Percentiles rank a stretch among this genome's conserved stretches.
These are phyloP conservation scores for Colletotrichum cereale DNA, from an alignment of 2,329 filamentous ascomycete genomes.

Conservation along the genomic window DNA sequence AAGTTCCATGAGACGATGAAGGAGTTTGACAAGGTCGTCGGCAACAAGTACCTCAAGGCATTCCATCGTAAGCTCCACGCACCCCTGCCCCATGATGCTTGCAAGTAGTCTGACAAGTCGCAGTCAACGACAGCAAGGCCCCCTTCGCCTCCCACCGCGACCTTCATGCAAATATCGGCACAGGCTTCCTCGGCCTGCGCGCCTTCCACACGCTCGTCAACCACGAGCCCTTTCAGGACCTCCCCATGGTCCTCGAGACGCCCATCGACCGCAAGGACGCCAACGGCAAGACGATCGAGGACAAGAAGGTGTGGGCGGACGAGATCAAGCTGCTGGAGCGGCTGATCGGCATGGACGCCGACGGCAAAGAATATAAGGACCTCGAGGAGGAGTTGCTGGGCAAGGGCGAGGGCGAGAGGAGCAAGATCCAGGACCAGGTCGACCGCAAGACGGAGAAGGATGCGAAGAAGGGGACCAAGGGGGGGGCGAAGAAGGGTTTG, in stretches of 20 bases:
- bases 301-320: constrained; percentile 87
- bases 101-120: constrained; percentile 19
- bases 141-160: constrained; percentile 86
- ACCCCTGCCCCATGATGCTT: no score
- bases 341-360: constrained; percentile 85
- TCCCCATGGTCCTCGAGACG: constrained; percentile 97
- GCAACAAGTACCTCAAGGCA: constrained; percentile 82
- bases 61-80: constrained; percentile 69
- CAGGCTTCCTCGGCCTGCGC: constrained; percentile 89
- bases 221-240: constrained; percentile 76
- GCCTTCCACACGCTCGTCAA: constrained; percentile 96
- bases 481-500: constrained; percentile 44
- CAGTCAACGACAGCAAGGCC: constrained; percentile 94
- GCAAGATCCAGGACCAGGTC: constrained; percentile 82
- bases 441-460: constrained; percentile 78
- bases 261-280: constrained; percentile 81
- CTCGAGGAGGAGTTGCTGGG: constrained; percentile 75
- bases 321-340: constrained; percentile 96
- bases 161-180: constrained; percentile 95
- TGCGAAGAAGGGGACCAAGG: constrained; percentile 57
- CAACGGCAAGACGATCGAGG: constrained; percentile 77
- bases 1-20: constrained; percentile 80
- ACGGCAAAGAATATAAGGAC: constrained; percentile 77
- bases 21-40: constrained; percentile 83
- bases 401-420: constrained; percentile 77